Conservation (phyloP, 1,139 yeast genomes). For the Taiozyma sp. region DNA sequence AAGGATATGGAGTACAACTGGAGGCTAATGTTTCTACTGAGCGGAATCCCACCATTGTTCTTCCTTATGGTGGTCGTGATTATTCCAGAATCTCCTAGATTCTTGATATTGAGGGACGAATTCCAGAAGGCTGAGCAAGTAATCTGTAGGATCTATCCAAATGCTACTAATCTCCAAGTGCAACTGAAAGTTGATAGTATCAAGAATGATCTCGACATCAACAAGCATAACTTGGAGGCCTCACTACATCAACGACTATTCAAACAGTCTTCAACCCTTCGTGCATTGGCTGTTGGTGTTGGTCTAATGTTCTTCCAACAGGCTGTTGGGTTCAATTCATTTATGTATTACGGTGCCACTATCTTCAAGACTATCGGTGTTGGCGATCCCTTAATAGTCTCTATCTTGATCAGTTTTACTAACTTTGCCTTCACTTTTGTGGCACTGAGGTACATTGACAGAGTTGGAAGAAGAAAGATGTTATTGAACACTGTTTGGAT, state of each 20-base stretch:
- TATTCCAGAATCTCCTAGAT: slow-evolving; percentile 61
- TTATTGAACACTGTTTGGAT: slow-evolving; percentile 47
- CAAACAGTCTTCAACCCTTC: slow-evolving; percentile 39
- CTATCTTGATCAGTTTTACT: slow-evolving; percentile 61
- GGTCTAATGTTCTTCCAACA: slow-evolving; percentile 73
- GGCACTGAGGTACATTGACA: slow-evolving; percentile 54
- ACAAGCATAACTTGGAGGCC: slow-evolving; percentile 5
- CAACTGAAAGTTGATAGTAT: slow-evolving; percentile 26
- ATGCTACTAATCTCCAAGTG: slow-evolving; percentile 29
- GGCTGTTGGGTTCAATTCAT: slow-evolving; percentile 70
- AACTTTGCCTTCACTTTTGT: slow-evolving; percentile 63
- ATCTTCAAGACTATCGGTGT: slow-evolving; percentile 59
- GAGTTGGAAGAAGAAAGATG: slow-evolving; percentile 58
- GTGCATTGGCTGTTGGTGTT: slow-evolving; percentile 66
- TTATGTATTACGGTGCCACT: slow-evolving; percentile 71
- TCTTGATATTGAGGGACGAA: slow-evolving; percentile 38
- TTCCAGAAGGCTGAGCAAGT: slow-evolving; percentile 35
- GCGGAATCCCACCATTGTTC: slow-evolving; percentile 36
- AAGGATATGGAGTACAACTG: slow-evolving; percentile 28
- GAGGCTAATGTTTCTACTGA: slow-evolving; percentile 37
- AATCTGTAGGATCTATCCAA: slow-evolving; percentile 33
- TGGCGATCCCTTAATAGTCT: slow-evolving; percentile 56
- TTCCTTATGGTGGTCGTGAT: slow-evolving; percentile 33
- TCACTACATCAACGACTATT: slow-evolving; percentile 9
- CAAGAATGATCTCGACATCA: slow-evolving; percentile 23